Conservation (phyloP, 306 rosid species). For the Rosa lucieae region DNA sequence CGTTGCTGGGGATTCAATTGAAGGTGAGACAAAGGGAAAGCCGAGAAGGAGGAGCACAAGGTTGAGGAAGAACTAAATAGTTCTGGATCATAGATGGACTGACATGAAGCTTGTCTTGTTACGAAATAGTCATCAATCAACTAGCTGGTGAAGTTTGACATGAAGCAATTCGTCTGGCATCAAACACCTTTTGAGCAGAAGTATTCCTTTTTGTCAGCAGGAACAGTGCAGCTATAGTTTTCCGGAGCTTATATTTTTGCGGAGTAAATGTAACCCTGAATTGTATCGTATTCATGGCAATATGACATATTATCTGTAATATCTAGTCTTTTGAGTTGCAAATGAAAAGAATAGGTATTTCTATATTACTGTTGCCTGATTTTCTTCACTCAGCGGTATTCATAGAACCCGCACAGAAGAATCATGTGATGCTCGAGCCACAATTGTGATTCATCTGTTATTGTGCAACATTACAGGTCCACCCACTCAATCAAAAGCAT, state of each 20-base stretch:
- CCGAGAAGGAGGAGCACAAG: slow-evolving; percentile 16
- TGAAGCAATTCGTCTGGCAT: neutral
- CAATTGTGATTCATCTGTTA: neutral
- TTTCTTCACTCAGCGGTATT: neutral
- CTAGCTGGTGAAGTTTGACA: slow-evolving; percentile 3
- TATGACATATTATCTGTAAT: neutral
- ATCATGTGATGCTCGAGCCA: neutral
- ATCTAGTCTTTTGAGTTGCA: neutral
- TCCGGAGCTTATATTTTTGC: neutral
- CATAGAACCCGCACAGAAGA: no score
- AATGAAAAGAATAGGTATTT: neutral
- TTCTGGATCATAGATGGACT: neutral
- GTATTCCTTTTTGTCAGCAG: neutral
- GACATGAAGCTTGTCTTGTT: neutral
- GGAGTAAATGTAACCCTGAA: neutral
- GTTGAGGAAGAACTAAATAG: neutral
- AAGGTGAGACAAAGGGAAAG: slow-evolving; percentile 7
- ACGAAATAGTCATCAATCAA: neutral
- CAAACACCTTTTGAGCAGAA: slow-evolving; percentile 2
- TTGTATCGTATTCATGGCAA: slow-evolving; percentile 4
- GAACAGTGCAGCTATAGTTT: neutral
- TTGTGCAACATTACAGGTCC: no score
- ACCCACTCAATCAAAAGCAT: no score
- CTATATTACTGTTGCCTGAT: neutral
- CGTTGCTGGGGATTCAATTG: neutral